Evolutionary conservation across 805 yeast genomes (phyloP), one percentile per base, ranked within the genome.

Genomic region (Saccharomycopsis selenospora): DNA sequence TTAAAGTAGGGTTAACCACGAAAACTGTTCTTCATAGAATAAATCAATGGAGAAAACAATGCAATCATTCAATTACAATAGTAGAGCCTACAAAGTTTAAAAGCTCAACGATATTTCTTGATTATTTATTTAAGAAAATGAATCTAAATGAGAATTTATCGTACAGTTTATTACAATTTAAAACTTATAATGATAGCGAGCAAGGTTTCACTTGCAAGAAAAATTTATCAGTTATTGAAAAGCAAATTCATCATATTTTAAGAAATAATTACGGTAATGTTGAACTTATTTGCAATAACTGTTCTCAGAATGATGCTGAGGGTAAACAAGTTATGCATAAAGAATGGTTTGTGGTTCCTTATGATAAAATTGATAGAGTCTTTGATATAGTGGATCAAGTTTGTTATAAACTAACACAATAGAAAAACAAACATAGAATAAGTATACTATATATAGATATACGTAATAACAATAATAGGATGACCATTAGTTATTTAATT

Each of bases 341-440:
- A 13, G 83, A 77, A 56, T 77, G 82, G 82, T 77, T 77, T 52
- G 58, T 75, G n/a, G 58, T 77, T 0, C 80, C 80, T 0, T 67
- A 74, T 50, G 57, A 54, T 24, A 69, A 70, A 5, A 41, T 76
- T 5, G 45, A 52, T 7, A 27, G 41, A 8, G 65, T 75, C 2
- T 68, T 65, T 55, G 49, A 52, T 8, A 24, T 64, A 1, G 66
- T 73, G 7, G 72, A 72, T 48, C 43, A 51, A 7, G 55, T 55
- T 2, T 63, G 66, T 22, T 33, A 43, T 33, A 24, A 43, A 11
- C 24, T 20, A 10, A 20, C 43, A 4, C 26, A 14, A 17, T 40
- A 30, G 30, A 13, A 27, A 27, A n/a, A n/a, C n/a, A n/a, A n/a
- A n/a, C n/a, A n/a, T n/a, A n/a, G n/a, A n/a, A n/a, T n/a, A n/a